phyloP scores from a whole-genome alignment of 2,329 filamentous ascomycete species.

The Lachnellula cervina region DNA sequence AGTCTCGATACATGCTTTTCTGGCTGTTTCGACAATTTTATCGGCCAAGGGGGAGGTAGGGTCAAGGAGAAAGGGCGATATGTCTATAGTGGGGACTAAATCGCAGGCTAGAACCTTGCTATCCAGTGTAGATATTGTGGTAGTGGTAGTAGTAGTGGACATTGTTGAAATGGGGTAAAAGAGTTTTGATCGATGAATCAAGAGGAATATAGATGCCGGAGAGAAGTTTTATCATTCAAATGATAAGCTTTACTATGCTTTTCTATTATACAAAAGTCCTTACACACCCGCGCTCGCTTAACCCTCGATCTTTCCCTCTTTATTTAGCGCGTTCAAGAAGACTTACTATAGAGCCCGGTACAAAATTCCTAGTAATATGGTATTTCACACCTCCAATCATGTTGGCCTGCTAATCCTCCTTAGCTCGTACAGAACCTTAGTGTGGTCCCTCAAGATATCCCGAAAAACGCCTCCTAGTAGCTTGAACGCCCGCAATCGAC shows the following conservation, averaged over 20 bases:
- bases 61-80: slow-evolving; percentile 16
- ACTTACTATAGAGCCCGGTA: neutral
- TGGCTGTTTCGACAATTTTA: slow-evolving; percentile 34
- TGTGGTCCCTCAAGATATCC: too few relatives aligned
- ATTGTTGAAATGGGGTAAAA: neutral
- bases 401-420: neutral
- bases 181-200: neutral
- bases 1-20: slow-evolving; percentile 40
- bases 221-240: neutral
- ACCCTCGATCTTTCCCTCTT: neutral
- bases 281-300: neutral
- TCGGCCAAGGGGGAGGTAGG: slow-evolving; percentile 12
- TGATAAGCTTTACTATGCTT: neutral
- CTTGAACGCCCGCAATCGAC: neutral
- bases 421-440: neutral
- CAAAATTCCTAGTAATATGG: too few relatives aligned
- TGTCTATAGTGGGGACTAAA: slow-evolving; percentile 22
- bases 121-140: neutral
- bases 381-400: too few relatives aligned
- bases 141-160: neutral
- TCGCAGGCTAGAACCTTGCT: neutral
- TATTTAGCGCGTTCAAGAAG: neutral
- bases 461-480: too few relatives aligned
- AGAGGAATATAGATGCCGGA: neutral
- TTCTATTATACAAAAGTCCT: neutral